phyloP scores from a whole-genome alignment of 768 basidiomycete genomes.

The Agaricus blazei region DNA sequence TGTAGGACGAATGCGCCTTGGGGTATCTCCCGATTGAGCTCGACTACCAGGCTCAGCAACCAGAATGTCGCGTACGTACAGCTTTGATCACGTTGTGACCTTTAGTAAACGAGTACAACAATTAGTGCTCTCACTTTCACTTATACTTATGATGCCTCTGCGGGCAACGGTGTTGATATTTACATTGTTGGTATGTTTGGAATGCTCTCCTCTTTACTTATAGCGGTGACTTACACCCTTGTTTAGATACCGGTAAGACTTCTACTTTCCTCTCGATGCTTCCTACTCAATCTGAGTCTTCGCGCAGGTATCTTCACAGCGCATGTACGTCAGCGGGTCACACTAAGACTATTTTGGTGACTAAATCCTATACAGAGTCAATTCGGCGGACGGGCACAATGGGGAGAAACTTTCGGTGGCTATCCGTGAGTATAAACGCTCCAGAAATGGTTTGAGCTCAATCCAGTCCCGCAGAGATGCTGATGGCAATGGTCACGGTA shows the following conservation, averaged over 20 bases:
- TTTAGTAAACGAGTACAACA: not conserved
- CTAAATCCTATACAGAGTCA: conserved; percentile 17
- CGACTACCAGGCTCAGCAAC: conserved; percentile 13
- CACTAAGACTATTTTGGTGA: not conserved
- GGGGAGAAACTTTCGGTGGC: conserved; percentile 30
- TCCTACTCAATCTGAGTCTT: not conserved
- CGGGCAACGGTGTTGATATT: conserved; percentile 29
- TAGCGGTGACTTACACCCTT: not conserved
- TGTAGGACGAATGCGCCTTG: conserved; percentile 28
- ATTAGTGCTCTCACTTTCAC: conserved; percentile 15
- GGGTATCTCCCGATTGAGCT: conserved; percentile 26
- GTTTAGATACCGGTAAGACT: conserved; percentile 18
- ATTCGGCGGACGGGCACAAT: conserved; percentile 35
- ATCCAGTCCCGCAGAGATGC: conserved; percentile 8
- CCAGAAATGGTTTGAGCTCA: not conserved
- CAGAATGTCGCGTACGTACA: conserved; percentile 8
- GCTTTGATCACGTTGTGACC: not conserved
- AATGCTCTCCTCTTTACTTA: not conserved
- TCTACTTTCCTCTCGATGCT: not conserved
- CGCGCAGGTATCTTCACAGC: conserved; percentile 18
- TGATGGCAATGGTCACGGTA: conserved; percentile 37
- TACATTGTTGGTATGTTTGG: conserved; percentile 26
- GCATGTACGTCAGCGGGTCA: conserved; percentile 14
- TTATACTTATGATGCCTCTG: conserved; percentile 17
- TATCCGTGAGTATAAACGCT: conserved; percentile 10